These are phyloP conservation scores for Globisporangium takayamanum DNA, from an alignment of 352 stramenopile genomes.

Conservation along the genomic window DNA sequence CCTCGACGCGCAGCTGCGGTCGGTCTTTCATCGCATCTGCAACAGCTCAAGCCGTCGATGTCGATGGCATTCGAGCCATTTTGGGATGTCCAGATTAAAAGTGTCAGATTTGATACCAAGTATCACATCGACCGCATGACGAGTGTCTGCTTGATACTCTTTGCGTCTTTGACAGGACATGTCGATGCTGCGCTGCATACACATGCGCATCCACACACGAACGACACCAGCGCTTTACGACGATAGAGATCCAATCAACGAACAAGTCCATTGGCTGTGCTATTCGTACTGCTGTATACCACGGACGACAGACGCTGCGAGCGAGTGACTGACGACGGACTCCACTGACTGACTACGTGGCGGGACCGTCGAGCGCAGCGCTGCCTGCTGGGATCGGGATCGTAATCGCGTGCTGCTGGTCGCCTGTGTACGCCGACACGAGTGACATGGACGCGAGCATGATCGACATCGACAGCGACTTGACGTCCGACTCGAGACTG, in stretches of 20 bases:
- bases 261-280: no score
- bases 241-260: no score
- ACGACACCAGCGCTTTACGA: no score
- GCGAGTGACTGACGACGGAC: neutral
- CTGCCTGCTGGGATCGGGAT: constrained; percentile 16
- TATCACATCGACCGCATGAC: no score
- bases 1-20: neutral
- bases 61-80: neutral
- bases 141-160: no score
- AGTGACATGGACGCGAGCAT: constrained; percentile 69
- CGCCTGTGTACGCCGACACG: constrained; percentile 50
- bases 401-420: constrained; percentile 25
- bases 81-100: no score
- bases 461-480: constrained; percentile 67
- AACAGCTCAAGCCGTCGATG: no score
- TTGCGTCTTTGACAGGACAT: no score
- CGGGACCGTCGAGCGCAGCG: constrained; percentile 4
- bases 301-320: neutral
- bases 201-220: no score
- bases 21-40: constrained; percentile 1
- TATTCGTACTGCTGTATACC: neutral
- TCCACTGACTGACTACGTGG: neutral
- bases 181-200: no score
- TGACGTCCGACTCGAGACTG: constrained; percentile 48
- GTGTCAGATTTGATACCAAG: no score